Percentiles rank a stretch among this genome's conserved stretches.
Conservation (phyloP, 129 eudicot species). For the Scalesia atractyloides region DNA sequence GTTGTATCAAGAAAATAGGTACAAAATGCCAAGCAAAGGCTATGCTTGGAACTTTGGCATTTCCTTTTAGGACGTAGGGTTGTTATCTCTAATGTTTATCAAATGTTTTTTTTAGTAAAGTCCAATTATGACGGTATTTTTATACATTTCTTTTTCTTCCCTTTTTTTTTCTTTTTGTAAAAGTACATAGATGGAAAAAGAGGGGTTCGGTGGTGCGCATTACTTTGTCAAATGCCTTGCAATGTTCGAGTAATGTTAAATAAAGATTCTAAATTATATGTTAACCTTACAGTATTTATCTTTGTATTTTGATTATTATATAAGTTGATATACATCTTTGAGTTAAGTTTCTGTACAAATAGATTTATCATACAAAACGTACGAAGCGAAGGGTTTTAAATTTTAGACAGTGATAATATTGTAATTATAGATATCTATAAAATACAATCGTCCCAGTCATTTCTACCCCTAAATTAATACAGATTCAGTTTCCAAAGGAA, state of each 20-base stretch:
- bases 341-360: too few relatives aligned
- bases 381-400: too few relatives aligned
- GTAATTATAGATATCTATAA: too few relatives aligned
- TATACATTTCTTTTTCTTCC: not conserved
- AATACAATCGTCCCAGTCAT: too few relatives aligned
- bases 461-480: too few relatives aligned
- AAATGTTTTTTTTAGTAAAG: constrained; percentile 7
- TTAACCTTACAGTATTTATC: not conserved
- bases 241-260: not conserved
- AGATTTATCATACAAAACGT: too few relatives aligned
- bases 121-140: not conserved
- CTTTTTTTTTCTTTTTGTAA: not conserved
- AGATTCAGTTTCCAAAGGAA: too few relatives aligned
- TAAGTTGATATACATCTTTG: too few relatives aligned
- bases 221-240: constrained; percentile 1
- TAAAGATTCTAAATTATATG: not conserved
- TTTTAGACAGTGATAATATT: too few relatives aligned
- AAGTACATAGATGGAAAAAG: not conserved
- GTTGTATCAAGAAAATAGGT: constrained; percentile 30
- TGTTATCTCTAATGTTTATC: constrained; percentile 19
- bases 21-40: constrained; percentile 21
- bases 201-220: not conserved
- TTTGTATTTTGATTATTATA: too few relatives aligned
- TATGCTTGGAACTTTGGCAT: constrained; percentile 33
- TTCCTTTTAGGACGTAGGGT: constrained; percentile 23